A percentile compares a stretch with the other conserved stretches of the same genome.
phyloP scores from a whole-genome alignment of 306 rosid species.

The Prosopis cineraria region DNA sequence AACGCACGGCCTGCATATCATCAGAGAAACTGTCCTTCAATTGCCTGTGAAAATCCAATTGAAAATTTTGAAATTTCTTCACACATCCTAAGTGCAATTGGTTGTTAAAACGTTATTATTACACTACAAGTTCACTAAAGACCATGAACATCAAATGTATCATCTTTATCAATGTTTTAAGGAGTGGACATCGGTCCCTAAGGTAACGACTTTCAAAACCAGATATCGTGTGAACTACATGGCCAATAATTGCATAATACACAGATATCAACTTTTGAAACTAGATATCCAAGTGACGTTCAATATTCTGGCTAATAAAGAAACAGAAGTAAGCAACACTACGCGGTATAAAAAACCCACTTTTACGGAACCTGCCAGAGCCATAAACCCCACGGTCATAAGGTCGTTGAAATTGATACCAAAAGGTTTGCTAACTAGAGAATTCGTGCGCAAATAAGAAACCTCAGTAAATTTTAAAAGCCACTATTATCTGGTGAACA shows the following conservation, averaged over 20 bases:
- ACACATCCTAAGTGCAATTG: not conserved
- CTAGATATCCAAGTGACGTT: not conserved
- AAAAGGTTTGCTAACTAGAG: not conserved
- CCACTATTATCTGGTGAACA: not conserved
- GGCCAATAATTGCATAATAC: not conserved
- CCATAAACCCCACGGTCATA: not conserved
- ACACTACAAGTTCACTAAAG: not conserved
- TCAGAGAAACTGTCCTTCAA: not conserved
- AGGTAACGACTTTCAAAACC: not conserved
- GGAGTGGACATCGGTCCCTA: not conserved
- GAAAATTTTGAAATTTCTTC: not conserved
- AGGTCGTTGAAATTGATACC: not conserved
- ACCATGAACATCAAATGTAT: constrained; percentile 6
- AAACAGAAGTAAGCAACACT: constrained; percentile 5
- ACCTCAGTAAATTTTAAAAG: not conserved
- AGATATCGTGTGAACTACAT: not conserved
- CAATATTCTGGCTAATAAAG: not conserved
- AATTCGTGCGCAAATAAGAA: constrained; percentile 2
- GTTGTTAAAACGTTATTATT: not conserved
- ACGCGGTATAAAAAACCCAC: not conserved
- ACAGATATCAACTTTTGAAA: not conserved
- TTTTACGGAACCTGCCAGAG: not conserved
- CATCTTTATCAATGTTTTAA: not conserved
- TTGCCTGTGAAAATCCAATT: not conserved
- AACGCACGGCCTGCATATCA: not conserved